Evolutionary conservation across 2,329 filamentous ascomycete genomes (phyloP).

Genomic region (Scedosporium minutisporum): DNA sequence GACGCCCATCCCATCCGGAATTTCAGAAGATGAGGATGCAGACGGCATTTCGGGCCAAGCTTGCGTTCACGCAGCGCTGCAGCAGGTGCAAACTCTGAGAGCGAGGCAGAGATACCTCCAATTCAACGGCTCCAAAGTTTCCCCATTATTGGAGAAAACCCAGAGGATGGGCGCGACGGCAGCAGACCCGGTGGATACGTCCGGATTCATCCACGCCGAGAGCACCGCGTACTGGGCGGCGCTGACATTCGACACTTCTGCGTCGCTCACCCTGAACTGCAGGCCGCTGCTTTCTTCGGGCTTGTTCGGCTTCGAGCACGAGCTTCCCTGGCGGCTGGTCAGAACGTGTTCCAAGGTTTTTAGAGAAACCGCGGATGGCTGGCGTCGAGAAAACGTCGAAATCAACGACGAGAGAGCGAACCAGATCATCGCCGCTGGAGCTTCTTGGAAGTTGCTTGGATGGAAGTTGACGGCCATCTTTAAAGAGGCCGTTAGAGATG

Average conservation of each 20-base stretch:
- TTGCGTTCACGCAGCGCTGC: constrained; percentile 29
- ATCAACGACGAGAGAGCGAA: constrained; percentile 23
- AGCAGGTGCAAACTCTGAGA: constrained; percentile 29
- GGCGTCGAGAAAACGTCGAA: constrained; percentile 15
- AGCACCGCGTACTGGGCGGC: constrained; percentile 31
- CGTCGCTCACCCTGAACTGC: constrained; percentile 29
- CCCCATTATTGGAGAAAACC: constrained; percentile 14
- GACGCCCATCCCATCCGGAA: constrained; percentile 27
- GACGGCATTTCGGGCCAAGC: constrained; percentile 28
- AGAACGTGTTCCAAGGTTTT: constrained; percentile 20
- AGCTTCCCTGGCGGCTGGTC: constrained; percentile 20
- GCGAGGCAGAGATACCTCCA: constrained; percentile 27
- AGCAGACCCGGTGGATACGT: constrained; percentile 17
- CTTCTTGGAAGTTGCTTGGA: constrained; percentile 20
- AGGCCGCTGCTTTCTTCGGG: constrained; percentile 28
- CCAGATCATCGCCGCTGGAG: constrained; percentile 18
- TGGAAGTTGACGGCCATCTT: constrained; percentile 23
- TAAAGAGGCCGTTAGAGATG: constrained; percentile 22
- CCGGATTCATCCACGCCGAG: constrained; percentile 25
- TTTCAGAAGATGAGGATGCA: constrained; percentile 29
- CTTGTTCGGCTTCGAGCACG: constrained; percentile 21
- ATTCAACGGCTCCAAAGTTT: constrained; percentile 30
- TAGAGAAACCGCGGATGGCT: constrained; percentile 16
- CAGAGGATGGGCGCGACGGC: constrained; percentile 13
- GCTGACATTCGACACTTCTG: constrained; percentile 30